A percentile compares a stretch with the other conserved stretches of the same genome.
phyloP scores from a whole-genome alignment of 495 filamentous ascomycete species.

The Penicillium longicatenatum region DNA sequence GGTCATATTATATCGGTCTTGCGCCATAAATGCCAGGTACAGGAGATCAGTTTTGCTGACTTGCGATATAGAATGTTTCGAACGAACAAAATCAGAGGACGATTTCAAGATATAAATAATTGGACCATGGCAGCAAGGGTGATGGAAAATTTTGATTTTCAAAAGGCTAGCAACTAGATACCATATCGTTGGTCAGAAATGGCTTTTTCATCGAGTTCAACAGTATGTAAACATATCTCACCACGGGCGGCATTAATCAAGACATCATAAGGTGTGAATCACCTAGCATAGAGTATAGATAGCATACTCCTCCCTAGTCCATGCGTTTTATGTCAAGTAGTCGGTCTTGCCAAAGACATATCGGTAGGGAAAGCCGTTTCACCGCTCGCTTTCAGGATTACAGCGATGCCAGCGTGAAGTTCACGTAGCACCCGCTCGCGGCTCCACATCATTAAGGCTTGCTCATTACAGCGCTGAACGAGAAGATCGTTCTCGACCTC shows the following conservation, averaged over 20 bases:
- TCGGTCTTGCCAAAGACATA: not conserved
- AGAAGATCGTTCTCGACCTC: constrained; percentile 4
- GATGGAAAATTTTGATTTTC: not conserved
- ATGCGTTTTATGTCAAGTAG: not conserved
- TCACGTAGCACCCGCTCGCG: constrained; percentile 1
- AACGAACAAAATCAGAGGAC: not conserved
- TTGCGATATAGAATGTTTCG: not conserved
- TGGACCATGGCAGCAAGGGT: not conserved
- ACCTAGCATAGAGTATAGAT: not conserved
- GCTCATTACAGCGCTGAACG: constrained; percentile 7
- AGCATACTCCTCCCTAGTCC: not conserved
- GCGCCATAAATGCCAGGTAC: not conserved
- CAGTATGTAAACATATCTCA: not conserved
- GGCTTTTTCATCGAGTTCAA: not conserved
- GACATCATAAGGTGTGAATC: not conserved
- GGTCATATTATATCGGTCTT: not conserved
- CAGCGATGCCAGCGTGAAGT: not conserved
- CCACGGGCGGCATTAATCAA: not conserved
- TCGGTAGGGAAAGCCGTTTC: not conserved
- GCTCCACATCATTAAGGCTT: constrained; percentile 1
- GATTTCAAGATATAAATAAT: not conserved
- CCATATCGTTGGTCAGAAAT: not conserved
- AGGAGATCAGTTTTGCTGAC: not conserved
- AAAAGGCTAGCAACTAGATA: not conserved
- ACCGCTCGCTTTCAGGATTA: not conserved